These are phyloP conservation scores for Neofusicoccum ribis DNA, from an alignment of 2,329 filamentous ascomycete genomes.

Conservation along the genomic window DNA sequence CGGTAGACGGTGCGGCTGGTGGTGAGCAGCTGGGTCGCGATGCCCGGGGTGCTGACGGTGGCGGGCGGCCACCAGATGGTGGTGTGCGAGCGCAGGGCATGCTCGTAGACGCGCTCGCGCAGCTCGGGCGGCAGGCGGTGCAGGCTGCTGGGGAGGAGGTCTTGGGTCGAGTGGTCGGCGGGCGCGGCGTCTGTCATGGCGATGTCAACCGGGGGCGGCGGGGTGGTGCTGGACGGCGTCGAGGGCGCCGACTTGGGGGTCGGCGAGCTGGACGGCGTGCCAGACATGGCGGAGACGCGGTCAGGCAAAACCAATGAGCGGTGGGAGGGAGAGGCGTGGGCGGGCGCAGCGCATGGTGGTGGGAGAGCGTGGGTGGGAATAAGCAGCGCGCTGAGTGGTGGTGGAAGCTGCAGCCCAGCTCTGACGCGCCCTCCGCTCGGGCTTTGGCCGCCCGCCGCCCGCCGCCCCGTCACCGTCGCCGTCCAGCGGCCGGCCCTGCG, in stretches of 20 bases:
- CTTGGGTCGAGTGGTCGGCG: background rate
- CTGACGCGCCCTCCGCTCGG: no score
- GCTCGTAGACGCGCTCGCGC: constrained; percentile 36
- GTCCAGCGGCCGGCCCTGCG: background rate
- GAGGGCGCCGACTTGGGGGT: background rate
- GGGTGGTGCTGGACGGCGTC: background rate
- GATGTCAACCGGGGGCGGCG: constrained; percentile 7
- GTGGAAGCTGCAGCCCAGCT: background rate
- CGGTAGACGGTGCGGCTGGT: constrained; percentile 32
- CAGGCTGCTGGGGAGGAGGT: constrained; percentile 12
- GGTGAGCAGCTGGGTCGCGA: constrained; percentile 31
- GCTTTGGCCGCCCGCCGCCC: no score
- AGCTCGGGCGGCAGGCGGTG: constrained; percentile 36
- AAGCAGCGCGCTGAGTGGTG: constrained; percentile 13
- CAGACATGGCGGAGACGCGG: background rate
- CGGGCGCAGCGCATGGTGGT: background rate
- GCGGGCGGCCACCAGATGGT: constrained; percentile 37
- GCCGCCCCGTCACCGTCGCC: no score
- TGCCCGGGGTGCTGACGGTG: constrained; percentile 22
- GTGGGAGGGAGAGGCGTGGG: background rate
- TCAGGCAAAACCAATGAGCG: background rate
- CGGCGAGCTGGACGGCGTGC: constrained; percentile 1
- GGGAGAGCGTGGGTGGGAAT: background rate
- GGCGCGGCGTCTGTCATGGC: constrained; percentile 7
- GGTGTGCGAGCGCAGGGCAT: constrained; percentile 31